Evolutionary conservation across 129 eudicot genomes (phyloP), one percentile per base, ranked within the genome.

Genomic region (Ambrosia artemisiifolia): DNA sequence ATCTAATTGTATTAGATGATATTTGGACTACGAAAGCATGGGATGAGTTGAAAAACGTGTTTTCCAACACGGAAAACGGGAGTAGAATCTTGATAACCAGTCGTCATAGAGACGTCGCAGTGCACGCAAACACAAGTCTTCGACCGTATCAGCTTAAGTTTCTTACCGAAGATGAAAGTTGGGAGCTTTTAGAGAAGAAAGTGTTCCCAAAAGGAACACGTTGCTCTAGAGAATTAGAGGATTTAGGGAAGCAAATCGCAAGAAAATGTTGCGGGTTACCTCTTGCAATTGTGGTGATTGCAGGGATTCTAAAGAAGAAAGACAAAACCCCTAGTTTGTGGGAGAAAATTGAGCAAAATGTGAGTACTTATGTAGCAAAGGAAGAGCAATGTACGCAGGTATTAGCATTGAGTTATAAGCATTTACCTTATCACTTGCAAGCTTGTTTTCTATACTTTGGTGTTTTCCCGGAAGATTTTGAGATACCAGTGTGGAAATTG

Each of bases 1-100:
- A 84, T 63, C 16, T 84, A 47, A 51, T 84, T 77, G 88, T 84
- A 32, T 61, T 84, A 67, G 88, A 84, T 74, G 85, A 84, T 17
- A 19, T 81, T 18, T 72, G 88, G 82, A 72, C 71, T 62, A 54
- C 16, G 16, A 20, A 67, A 20, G 74, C 65, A 20, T 84, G 85
- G 85, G 65, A 57, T 56, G 71, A 67, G 38, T 10, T 84, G 17
- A 84, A 71, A 42, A 62, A 16, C 32, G 74, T 65, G 57, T 69
- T 84, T 40, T 85, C 83, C 7, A 65, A 75, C 40, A 55, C 65
- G 17, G 74, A 68, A 5, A 67, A 50, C n/a, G 74, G 81, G 38
- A 80, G 85, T 63, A 50, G 79, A 11, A 74, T 84, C 34, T n/a
- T 81, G 54, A 18, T 84, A 55, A 84, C 81, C 2, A 81, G 78